Conservation (phyloP, 768 basidiomycete genomes). For the Cystobasidium onofrii region DNA sequence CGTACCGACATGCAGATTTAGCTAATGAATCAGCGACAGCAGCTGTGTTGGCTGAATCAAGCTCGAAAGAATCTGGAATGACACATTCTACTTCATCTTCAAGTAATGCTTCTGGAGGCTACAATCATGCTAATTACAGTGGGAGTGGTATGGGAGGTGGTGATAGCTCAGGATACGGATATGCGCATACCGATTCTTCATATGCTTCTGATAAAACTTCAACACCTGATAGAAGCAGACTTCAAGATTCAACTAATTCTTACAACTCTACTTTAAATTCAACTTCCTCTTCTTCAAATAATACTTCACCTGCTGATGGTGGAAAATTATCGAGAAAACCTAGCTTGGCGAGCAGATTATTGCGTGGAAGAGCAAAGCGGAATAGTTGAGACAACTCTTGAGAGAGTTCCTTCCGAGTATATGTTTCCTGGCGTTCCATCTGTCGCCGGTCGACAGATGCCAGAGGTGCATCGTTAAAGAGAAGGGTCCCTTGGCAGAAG, state of each 20-base stretch:
- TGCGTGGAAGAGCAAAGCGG: conserved; percentile 10
- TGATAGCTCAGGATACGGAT: not conserved
- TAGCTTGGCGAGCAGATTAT: conserved; percentile 15
- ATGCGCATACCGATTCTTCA: not conserved
- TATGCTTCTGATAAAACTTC: conserved; percentile 1
- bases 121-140: not conserved
- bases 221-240: not conserved
- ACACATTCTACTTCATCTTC: not conserved
- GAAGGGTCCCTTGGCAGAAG: too few relatives aligned
- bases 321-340: conserved; percentile 10
- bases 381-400: not conserved
- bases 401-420: not conserved
- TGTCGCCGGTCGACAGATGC: not conserved
- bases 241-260: not conserved
- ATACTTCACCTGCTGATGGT: conserved; percentile 2
- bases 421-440: not conserved
- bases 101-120: not conserved
- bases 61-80: conserved; percentile 13
- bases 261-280: too few relatives aligned
- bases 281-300: conserved; percentile 6
- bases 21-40: conserved; percentile 23
- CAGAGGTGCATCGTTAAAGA: too few relatives aligned
- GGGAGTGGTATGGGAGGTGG: not conserved
- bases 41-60: conserved; percentile 14
- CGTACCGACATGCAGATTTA: not conserved